Base-by-base conservation (phyloP, 805 yeast genomes). In the Saturnispora ahearnii region DNA sequence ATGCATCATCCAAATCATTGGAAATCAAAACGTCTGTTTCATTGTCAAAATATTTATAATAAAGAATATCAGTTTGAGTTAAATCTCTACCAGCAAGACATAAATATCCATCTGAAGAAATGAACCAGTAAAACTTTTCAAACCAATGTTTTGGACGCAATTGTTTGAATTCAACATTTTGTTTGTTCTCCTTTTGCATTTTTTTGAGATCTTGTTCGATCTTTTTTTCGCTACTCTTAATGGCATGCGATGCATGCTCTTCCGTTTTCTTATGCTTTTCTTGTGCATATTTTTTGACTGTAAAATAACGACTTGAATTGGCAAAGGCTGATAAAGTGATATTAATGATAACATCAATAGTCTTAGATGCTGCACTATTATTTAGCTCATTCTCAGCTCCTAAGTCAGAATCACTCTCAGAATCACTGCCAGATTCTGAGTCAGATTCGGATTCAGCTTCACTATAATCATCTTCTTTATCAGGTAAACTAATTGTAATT, bases 61-160 rank as follows among this genome's bases (percentile, higher is more conserved):
- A 85, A 28, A 93, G 77, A 69, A 87, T 76, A 58, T 90, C 96
- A 4, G 79, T 74, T 62, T 91, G 98, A 4, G 78, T 63, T 22
- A 73, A 77, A 62, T 93, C 96, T 55, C 88, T 79, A 1, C 97
- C 98, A 44, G 90, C 88, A 49, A 93, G 65, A 51, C 95, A 85
- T 45, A 93, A 68, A 60, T 85, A 89, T 0, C 93, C 90, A 61
- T 91, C 98, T 56, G 83, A 81, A 0, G 96, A 78, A n/a, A 90
- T 72, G 61, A 93, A 93, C 99, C 99, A 93, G 60, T 74, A 80
- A 64, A 83, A 91, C 65, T 91, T 93, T 62, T 93, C 99, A 69
- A 93, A 93, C 87, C 96, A 90, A 62, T 73, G 82, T 44, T 87
- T 88, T 4, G 77, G 72, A 44, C 97, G 75, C 31, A 85, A 69